Percentiles rank a stretch among this genome's conserved stretches.
Conservation (phyloP, 2,329 filamentous ascomycete genomes). For the Exophiala lecanii-corni region DNA sequence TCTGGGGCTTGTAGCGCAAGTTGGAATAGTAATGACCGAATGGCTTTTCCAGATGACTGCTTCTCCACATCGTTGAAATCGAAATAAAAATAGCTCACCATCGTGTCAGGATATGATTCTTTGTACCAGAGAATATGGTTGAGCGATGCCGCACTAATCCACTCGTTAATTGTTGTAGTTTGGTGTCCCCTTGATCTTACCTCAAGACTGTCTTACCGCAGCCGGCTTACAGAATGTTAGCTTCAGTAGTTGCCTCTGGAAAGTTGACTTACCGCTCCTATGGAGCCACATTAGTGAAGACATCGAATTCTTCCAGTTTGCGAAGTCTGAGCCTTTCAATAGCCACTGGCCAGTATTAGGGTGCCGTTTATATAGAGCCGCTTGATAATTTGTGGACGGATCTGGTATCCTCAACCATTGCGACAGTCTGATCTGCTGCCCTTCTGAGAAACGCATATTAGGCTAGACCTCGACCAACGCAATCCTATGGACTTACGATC, state of each 20-base stretch:
- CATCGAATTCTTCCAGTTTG: conserved; percentile 7
- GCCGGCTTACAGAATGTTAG: conserved; percentile 3
- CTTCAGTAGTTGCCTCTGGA: background rate
- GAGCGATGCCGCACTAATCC: background rate
- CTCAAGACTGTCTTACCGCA: background rate
- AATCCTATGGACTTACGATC: conserved; percentile 3
- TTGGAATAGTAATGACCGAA: conserved; percentile 1
- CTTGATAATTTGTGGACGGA: conserved; percentile 15
- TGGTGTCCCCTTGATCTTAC: background rate
- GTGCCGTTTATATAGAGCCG: conserved; percentile 11
- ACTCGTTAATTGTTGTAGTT: background rate
- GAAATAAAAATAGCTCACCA: conserved; percentile 19
- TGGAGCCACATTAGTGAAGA: conserved; percentile 14
- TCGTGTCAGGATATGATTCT: background rate
- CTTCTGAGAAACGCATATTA: no score
- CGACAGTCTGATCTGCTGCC: no score
- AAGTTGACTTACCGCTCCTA: conserved; percentile 14
- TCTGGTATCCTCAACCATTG: conserved; percentile 12
- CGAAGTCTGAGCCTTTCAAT: conserved; percentile 8
- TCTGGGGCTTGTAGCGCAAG: background rate
- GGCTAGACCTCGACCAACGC: no score
- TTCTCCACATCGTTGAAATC: conserved; percentile 18
- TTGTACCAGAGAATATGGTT: background rate
- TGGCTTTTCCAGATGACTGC: conserved; percentile 6
- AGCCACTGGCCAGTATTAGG: conserved; percentile 12